Base-by-base conservation (phyloP, 2,329 filamentous ascomycete genomes). In the Anisogramma anomala region DNA sequence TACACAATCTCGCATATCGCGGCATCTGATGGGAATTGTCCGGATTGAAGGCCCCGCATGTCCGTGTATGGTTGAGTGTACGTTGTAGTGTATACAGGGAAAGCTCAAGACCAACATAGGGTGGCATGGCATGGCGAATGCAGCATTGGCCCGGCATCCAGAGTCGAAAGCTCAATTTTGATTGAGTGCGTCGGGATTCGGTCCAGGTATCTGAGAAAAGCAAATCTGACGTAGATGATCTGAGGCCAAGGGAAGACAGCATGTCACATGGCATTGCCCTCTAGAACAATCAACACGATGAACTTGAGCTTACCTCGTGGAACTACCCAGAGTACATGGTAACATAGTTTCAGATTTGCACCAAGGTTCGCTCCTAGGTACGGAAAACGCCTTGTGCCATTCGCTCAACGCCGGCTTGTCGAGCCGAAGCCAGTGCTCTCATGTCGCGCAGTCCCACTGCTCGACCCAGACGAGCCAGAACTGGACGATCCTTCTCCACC, bases 401-500 rank as follows among this genome's bases (percentile, higher is more conserved):
- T n/a, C n/a, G 20, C 22, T 33, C 20, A 79, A 51, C 76, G 67
- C 43, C 77, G 66, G 43, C 65, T 73, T 0, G 82, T 85, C 8
- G 77, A 80, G 7, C 82, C 82, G 54, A 84, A 86, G 0, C 82
- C 82, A 1, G 81, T 85, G 51, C 78, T 83, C 51, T 81, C 72
- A 51, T 81, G 69, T 39, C 73, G 70, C 11, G 68, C 55, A 0
- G 65, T 64, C 8, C 57, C 52, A 0, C 58, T 54, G 28, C 58
- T 50, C 38, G 61, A 53, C 48, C 54, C 41, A 49, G 58, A 53
- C 42, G 58, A 53, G 13, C 51, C 51, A 3, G 59, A 58, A 2
- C 57, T 58, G 19, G 59, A 58, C 48, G 59, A 50, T 50, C 55
- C 58, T 32, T 54, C 56, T 45, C 57, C 47, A 28, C 50, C 51